phyloP scores from a whole-genome alignment of 2,329 filamentous ascomycete species.

The Calcarisporium arbuscula region DNA sequence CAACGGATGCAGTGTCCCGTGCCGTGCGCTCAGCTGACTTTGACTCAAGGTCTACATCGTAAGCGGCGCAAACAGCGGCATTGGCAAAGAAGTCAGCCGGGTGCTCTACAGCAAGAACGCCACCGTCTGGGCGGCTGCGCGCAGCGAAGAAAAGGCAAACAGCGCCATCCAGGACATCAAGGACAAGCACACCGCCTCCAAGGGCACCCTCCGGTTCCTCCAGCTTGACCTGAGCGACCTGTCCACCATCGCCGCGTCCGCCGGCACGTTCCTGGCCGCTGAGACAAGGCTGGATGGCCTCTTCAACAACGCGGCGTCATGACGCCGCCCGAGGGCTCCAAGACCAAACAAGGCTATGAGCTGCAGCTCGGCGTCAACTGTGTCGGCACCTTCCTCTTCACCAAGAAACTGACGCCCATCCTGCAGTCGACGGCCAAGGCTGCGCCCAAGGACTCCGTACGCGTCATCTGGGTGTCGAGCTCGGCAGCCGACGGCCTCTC shows the following conservation, averaged over 20 bases:
- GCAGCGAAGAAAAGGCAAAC: slow-evolving; percentile 35
- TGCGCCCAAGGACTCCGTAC: slow-evolving; percentile 19
- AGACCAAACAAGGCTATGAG: slow-evolving; percentile 20
- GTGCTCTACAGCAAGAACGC: slow-evolving; percentile 49
- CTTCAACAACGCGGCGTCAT: slow-evolving; percentile 39
- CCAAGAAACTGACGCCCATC: slow-evolving; percentile 27
- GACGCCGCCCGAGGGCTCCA: slow-evolving; percentile 24
- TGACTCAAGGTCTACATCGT: slow-evolving; percentile 43
- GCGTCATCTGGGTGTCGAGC: slow-evolving; percentile 27
- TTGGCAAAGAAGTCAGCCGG: slow-evolving; percentile 44
- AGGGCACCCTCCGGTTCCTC: slow-evolving; percentile 34
- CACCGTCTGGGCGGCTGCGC: slow-evolving; percentile 47
- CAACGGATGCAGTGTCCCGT: too few relatives aligned
- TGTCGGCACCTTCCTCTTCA: slow-evolving; percentile 33
- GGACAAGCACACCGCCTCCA: slow-evolving; percentile 21
- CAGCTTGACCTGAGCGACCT: slow-evolving; percentile 35
- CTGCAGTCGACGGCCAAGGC: slow-evolving; percentile 24
- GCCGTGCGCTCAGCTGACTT: too few relatives aligned
- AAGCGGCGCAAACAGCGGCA: slow-evolving; percentile 31
- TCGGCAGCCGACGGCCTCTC: slow-evolving; percentile 4
- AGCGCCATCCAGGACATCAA: slow-evolving; percentile 37
- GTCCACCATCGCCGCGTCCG: slow-evolving; percentile 19
- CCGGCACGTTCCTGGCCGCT: slow-evolving; percentile 14
- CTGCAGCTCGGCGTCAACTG: slow-evolving; percentile 36
- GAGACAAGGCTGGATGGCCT: slow-evolving; percentile 27